A percentile compares a stretch with the other conserved stretches of the same genome.
phyloP scores from a whole-genome alignment of 441 rosid genomes.

The Raphanus hybrid region DNA sequence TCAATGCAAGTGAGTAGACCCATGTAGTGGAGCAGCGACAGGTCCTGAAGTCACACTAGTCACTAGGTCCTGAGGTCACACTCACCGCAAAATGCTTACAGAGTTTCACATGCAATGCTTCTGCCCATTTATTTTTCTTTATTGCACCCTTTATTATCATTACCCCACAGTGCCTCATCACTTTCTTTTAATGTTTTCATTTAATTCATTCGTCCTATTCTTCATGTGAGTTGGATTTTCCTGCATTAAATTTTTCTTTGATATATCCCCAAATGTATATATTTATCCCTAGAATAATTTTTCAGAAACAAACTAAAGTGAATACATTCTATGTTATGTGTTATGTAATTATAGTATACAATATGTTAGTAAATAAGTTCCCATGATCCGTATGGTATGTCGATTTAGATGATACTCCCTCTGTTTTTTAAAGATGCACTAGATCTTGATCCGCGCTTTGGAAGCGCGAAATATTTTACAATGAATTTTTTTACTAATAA shows the following conservation, averaged over 20 bases:
- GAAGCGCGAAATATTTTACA: too few relatives aligned
- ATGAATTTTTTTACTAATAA: too few relatives aligned
- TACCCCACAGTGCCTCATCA: slow-evolving; percentile 33
- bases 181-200: slow-evolving; percentile 34
- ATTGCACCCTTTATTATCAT: slow-evolving; percentile 25
- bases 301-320: slow-evolving; percentile 3
- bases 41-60: slow-evolving; percentile 40
- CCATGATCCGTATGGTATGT: slow-evolving; percentile 8
- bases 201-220: slow-evolving; percentile 23
- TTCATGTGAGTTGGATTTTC: slow-evolving; percentile 30
- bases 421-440: too few relatives aligned
- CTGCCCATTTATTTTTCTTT: slow-evolving; percentile 33
- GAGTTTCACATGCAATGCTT: slow-evolving; percentile 45
- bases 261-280: neutral
- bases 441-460: too few relatives aligned
- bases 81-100: slow-evolving; percentile 43
- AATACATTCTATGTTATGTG: slow-evolving; percentile 17
- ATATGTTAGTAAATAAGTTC: slow-evolving; percentile 18
- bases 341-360: slow-evolving; percentile 21
- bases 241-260: slow-evolving; percentile 2
- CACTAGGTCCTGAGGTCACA: slow-evolving; percentile 40
- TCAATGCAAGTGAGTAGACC: slow-evolving; percentile 39
- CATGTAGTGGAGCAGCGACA: slow-evolving; percentile 38
- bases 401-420: slow-evolving; percentile 12
- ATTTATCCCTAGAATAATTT: slow-evolving; percentile 24